Evolutionary conservation across 1,284 basidiomycete genomes (phyloP).

Genomic region (Ceratobasidium sp.): DNA sequence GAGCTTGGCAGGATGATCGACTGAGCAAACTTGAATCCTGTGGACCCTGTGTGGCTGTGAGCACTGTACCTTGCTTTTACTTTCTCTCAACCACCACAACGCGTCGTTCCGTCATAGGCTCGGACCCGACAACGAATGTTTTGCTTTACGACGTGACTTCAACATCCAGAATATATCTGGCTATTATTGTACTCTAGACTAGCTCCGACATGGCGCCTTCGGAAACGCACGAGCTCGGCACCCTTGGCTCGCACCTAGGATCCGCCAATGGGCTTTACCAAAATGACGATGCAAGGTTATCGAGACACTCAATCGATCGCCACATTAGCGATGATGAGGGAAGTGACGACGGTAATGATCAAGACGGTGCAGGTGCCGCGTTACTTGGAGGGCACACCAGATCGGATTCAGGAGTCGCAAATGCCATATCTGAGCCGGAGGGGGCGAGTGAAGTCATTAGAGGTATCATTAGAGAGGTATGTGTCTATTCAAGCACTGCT

Average conservation of each 20-base stretch:
- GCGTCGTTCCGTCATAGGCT: too few relatives aligned
- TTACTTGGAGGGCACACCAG: constrained; percentile 19
- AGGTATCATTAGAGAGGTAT: constrained; percentile 26
- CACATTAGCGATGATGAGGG: constrained; percentile 10
- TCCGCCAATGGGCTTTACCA: constrained; percentile 2
- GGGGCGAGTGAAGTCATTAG: constrained; percentile 32
- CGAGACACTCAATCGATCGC: neutral
- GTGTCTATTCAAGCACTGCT: neutral
- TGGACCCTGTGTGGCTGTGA: constrained; percentile 26
- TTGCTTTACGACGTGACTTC: constrained; percentile 6
- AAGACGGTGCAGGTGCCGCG: constrained; percentile 14
- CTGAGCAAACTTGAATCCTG: constrained; percentile 24
- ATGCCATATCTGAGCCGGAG: neutral
- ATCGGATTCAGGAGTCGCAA: neutral
- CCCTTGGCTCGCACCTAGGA: constrained; percentile 1
- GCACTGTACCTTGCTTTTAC: neutral
- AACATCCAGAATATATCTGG: neutral
- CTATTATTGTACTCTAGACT: neutral
- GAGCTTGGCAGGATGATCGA: constrained; percentile 19
- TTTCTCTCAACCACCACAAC: neutral
- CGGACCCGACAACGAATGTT: constrained; percentile 1
- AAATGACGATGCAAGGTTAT: neutral
- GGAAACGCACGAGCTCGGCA: constrained; percentile 23
- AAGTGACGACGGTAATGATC: constrained; percentile 15
- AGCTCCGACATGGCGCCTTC: neutral